Evolutionary conservation across 2,329 filamentous ascomycete genomes (phyloP), one percentile per base, ranked within the genome.

Genomic region (Ophiostoma populinum): DNA sequence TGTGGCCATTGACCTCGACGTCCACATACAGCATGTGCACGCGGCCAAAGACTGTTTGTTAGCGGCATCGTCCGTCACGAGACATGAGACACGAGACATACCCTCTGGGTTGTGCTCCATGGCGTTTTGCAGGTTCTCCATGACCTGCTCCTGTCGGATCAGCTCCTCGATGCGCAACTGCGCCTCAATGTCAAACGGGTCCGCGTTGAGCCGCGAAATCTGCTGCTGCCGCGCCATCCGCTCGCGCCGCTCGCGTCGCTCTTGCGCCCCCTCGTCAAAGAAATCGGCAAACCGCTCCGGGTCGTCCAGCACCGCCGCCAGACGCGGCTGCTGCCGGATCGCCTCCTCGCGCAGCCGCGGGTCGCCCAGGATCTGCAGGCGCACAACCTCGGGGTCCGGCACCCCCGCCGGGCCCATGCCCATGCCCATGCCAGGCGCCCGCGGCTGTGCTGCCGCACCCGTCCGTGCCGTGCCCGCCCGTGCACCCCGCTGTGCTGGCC

Each of bases 31-130:
- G 71, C 76, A 98, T 90, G 47, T 87, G 85, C 26, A 98, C 90
- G 46, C 80, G 73, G 36, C 83, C 90, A 51, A 98, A 98, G 19
- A 90, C 86, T 93, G 47, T 3, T 8, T 19, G 22, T 29, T n/a
- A 17, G 17, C 10, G 9, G 4, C 9, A 7, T 17, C 8, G 2
- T 26, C 12, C 21, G 2, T n/a, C 10, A 15, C 10, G 13, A 16
- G 9, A 5, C 1, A 6, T 7, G 12, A 18, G 4, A 17, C 13
- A 20, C 7, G 10, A 24, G 11, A 57, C 67, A 47, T 59, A 92
- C 87, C 87, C 70, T 95, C 90, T 1, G 90, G 90, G 49, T 92
- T 93, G 57, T 95, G 78, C 57, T 95, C 87, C 68, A 94, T 87
- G 27, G 90, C 90, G 57, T 86, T 90, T 51, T 95, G 85, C 40